Conservation (phyloP, 768 basidiomycete species). For the Pleurotus tuoliensis region DNA sequence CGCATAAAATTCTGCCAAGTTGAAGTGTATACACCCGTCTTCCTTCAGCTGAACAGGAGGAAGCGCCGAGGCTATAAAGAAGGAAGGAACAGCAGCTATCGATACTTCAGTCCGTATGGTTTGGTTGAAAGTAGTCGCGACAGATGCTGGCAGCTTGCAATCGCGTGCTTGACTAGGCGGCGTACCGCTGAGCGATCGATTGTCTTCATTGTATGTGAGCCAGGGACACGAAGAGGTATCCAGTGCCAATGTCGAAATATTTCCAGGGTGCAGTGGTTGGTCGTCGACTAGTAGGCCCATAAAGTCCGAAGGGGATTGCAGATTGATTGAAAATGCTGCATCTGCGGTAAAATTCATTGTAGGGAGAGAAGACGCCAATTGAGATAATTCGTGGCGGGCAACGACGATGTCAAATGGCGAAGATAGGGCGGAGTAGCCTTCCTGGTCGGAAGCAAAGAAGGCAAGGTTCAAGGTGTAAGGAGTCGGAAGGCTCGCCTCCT, state of each 20-base stretch:
- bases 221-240: conserved; percentile 58
- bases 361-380: conserved; percentile 41
- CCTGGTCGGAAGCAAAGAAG: conserved; percentile 68
- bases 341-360: conserved; percentile 70
- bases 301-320: conserved; percentile 56
- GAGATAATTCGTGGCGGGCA: conserved; percentile 64
- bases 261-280: conserved; percentile 46
- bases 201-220: conserved; percentile 56
- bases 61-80: conserved; percentile 57
- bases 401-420: conserved; percentile 65
- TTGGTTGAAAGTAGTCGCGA: conserved; percentile 68
- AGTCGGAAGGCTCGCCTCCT: conserved; percentile 29
- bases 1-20: conserved; percentile 53
- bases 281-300: conserved; percentile 63
- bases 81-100: conserved; percentile 67
- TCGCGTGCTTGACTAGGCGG: conserved; percentile 44
- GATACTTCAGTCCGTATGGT: conserved; percentile 58
- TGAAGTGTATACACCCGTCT: conserved; percentile 47
- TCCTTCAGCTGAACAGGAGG: conserved; percentile 53
- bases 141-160: conserved; percentile 25
- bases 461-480: conserved; percentile 46
- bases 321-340: conserved; percentile 46
- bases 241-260: conserved; percentile 55
- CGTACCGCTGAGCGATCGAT: conserved; percentile 59
- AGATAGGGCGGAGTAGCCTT: conserved; percentile 61